Evolutionary conservation across 345 rosid species (phyloP), one percentile per base, ranked within the genome.

Genomic region (Linum usitatissimum): DNA sequence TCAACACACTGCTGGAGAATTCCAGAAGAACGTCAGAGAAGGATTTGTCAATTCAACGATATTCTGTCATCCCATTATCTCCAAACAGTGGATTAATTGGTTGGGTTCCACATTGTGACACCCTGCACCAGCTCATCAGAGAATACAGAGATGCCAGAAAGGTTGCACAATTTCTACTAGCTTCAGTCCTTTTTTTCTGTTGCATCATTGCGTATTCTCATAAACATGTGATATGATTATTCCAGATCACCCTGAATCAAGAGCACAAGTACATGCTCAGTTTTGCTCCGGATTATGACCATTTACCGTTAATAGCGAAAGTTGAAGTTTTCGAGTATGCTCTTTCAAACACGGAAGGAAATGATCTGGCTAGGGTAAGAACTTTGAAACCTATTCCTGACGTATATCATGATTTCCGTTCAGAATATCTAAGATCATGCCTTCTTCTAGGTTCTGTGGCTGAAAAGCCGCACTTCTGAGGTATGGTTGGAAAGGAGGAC

Each of bases 401-500:
- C 6, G 9, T 53, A 6, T 8, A 64, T 69, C 18, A 48, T 15
- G 63, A 39, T 60, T 21, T 21, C 58, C 53, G 62, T 66, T 78
- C 14, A 53, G 62, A 63, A 36, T 39, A 40, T 34, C 57, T 40
- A 53, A 6, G 21, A 57, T 53, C 65, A 54, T 68, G 68, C 60
- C 51, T 61, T 75, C 60, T 71, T 65, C 42, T 67, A 93, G 99
- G 97, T 93, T 71, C 97, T 90, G 65, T 93, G 99, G 97, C 80
- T 93, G 72, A 93, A 93, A 79, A 93, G 99, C 78, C 91, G 94
- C 58, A 87, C 96, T 28, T 90, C 99, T 68, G 99, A 93, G 79
- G 86, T 86, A 34, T 93, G 99, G 99, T 81, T 93, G 36, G 99
- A 93, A 78, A 90, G 99, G 77, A 83, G 99, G 80, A 93, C 99